Evolutionary conservation across 495 filamentous ascomycete species (phyloP).

Genomic region (Articulospora tetracladia): DNA sequence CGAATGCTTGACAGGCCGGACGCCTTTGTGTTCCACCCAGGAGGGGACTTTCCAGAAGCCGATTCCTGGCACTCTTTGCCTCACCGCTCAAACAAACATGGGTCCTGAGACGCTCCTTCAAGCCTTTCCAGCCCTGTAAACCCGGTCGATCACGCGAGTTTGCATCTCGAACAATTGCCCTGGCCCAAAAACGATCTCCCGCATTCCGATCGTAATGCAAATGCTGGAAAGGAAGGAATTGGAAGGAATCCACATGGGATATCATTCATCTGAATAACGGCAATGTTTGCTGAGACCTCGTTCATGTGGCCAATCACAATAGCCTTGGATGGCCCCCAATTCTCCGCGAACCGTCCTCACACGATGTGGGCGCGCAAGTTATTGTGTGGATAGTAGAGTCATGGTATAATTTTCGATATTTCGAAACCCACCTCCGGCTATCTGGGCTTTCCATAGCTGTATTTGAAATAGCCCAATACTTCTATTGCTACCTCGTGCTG

Average conservation of each 20-base stretch:
- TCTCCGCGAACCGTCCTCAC: too few species aligned
- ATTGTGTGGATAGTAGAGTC: too few species aligned
- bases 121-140: constrained; percentile 16
- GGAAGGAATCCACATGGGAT: too few species aligned
- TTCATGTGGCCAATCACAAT: neutral
- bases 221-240: neutral
- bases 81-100: constrained; percentile 28
- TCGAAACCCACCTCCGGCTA: too few species aligned
- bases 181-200: neutral
- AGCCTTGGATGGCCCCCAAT: too few species aligned
- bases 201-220: neutral
- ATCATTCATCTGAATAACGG: neutral
- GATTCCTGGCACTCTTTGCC: constrained; percentile 6
- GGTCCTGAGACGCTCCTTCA: constrained; percentile 20
- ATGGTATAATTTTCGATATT: too few species aligned
- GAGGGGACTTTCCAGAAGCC: constrained; percentile 11
- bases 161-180: neutral
- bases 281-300: neutral
- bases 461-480: neutral
- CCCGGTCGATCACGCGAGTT: constrained; percentile 11
- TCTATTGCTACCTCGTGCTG: neutral
- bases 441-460: neutral
- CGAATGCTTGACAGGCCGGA: constrained; percentile 16
- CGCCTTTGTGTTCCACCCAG: constrained; percentile 1
- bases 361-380: too few species aligned